Evolutionary conservation across 2,329 filamentous ascomycete genomes (phyloP), one percentile per base, ranked within the genome.

Genomic region (Ascochyta lentis): DNA sequence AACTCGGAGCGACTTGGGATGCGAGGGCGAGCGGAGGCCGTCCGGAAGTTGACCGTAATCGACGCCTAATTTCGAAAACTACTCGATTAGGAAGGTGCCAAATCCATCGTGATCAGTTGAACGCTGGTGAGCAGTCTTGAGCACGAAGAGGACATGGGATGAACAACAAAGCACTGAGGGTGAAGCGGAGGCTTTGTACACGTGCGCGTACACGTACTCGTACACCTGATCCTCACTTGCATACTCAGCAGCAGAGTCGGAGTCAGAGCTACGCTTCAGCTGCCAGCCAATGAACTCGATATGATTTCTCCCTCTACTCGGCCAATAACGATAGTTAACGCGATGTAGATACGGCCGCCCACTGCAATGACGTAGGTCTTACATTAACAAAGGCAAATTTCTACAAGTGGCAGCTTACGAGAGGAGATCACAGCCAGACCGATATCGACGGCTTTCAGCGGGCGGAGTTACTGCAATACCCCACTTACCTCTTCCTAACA

Each of bases 401-500:
- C 37, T 34, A 13, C 27, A 26, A 34, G 29, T 19, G 29, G 22
- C 38, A 34, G 47, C 38, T 49, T 49, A 49, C 38, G 9, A 13
- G 24, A 39, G 12, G 3, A 16, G 26, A n/a, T 33, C 19, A 49
- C 24, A 42, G 38, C 47, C 13, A 23, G 22, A 9, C 23, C 6
- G n/a, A 3, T 15, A 7, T 35, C 38, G 16, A 42, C 37, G 37
- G 46, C 46, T 49, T 10, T 27, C 19, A 26, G 46, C 46, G 27
- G 45, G 23, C 37, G 27, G 45, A 33, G 6, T 27, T 40, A 4
- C 35, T 40, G 19, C 7, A 10, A 35, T 16, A 33, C 50, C 50
- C 50, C 50, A 54, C 50, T 43, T 48, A 19, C 38, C 41, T 54
- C 50, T 54, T 47, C 43, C 43, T 43, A 54, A 54, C 26, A 34